Conservation (phyloP, 2,329 filamentous ascomycete genomes). For the Claviceps digitariae region DNA sequence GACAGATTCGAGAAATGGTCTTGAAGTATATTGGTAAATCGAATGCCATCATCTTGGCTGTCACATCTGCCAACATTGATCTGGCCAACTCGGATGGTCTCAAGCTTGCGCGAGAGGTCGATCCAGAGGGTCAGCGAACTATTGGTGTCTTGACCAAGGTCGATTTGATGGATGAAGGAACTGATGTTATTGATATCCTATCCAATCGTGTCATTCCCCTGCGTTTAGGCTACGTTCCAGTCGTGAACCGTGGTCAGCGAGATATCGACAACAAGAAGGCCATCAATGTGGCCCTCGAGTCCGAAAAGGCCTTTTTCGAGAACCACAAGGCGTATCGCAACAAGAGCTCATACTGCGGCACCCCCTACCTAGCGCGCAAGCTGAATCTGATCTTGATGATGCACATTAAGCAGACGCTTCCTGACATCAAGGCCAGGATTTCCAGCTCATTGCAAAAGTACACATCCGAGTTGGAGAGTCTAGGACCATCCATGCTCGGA, state of each 20-base stretch:
- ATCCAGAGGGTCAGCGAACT: constrained; percentile 92
- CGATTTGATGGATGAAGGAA: constrained; percentile 97
- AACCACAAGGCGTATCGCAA: constrained; percentile 98
- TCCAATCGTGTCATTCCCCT: constrained; percentile 94
- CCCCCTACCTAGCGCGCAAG: constrained; percentile 90
- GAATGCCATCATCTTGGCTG: constrained; percentile 93
- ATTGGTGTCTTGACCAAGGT: constrained; percentile 98
- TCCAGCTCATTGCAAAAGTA: constrained; percentile 92
- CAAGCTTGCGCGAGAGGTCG: constrained; percentile 91
- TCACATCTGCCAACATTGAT: constrained; percentile 94
- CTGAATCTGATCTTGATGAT: constrained; percentile 99
- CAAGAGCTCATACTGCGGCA: constrained; percentile 97
- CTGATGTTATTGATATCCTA: constrained; percentile 95
- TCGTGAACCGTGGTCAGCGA: constrained; percentile 93
- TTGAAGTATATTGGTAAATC: constrained; percentile 97
- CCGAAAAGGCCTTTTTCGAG: constrained; percentile 95
- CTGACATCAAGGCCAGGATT: constrained; percentile 96
- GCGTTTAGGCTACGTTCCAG: constrained; percentile 87
- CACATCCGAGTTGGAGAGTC: constrained; percentile 59
- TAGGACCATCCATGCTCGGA: constrained; percentile 89
- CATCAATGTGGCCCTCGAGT: constrained; percentile 79
- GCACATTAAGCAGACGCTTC: constrained; percentile 99
- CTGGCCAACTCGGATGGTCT: constrained; percentile 96
- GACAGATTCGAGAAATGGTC: constrained; percentile 95
- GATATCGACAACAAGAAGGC: constrained; percentile 98